Evolutionary conservation across 495 filamentous ascomycete species (phyloP).

Genomic region (Penicillium bovifimosum): DNA sequence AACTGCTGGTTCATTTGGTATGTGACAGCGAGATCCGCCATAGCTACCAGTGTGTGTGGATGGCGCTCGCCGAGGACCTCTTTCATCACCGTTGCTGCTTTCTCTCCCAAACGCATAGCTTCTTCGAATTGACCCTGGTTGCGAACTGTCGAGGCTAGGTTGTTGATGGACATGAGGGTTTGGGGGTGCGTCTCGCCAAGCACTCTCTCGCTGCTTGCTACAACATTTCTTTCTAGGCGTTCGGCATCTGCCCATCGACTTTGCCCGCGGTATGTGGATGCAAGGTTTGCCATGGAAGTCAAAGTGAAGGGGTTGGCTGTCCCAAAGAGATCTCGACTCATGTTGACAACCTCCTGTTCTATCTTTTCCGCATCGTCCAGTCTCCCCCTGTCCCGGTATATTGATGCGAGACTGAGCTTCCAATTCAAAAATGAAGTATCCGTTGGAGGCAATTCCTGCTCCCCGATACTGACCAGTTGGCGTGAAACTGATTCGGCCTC

Average conservation of each 20-base stretch:
- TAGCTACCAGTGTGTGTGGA: slow-evolving; percentile 31
- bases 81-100: slow-evolving; percentile 16
- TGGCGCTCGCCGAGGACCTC: slow-evolving; percentile 30
- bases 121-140: slow-evolving; percentile 29
- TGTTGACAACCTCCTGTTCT: slow-evolving; percentile 27
- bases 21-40: slow-evolving; percentile 19
- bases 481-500: slow-evolving; percentile 24
- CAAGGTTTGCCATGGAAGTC: slow-evolving; percentile 20
- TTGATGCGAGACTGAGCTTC: slow-evolving; percentile 12
- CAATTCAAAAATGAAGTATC: slow-evolving; percentile 22
- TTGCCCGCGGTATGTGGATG: slow-evolving; percentile 18
- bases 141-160: slow-evolving; percentile 26
- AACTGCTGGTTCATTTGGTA: slow-evolving; percentile 20
- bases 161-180: slow-evolving; percentile 27
- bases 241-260: slow-evolving; percentile 20
- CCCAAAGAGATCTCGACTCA: slow-evolving; percentile 16
- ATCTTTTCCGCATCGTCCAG: slow-evolving; percentile 28
- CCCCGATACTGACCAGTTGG: slow-evolving; percentile 17
- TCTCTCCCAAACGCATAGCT: slow-evolving; percentile 23
- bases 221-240: slow-evolving; percentile 20
- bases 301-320: slow-evolving; percentile 18
- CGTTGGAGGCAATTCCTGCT: slow-evolving; percentile 20
- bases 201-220: slow-evolving; percentile 15
- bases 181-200: slow-evolving; percentile 29
- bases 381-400: slow-evolving; percentile 21